Conservation (phyloP, 2,329 filamentous ascomycete species). For the Fusarium mundagurra region DNA sequence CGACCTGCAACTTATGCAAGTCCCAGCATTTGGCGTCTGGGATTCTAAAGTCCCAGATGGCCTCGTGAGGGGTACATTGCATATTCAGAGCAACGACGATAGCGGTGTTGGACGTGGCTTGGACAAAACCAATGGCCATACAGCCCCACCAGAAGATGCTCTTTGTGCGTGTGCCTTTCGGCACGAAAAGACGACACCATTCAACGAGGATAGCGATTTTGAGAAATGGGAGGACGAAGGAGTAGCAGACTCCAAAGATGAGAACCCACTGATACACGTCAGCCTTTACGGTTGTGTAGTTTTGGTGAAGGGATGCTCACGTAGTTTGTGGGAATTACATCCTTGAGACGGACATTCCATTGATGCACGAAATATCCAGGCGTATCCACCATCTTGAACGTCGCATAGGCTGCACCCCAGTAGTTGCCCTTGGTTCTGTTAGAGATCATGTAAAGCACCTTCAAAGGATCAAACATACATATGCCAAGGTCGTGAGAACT, state of each 20-base stretch:
- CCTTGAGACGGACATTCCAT: slow-evolving; percentile 45
- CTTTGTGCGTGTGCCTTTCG: slow-evolving; percentile 24
- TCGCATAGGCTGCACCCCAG: slow-evolving; percentile 36
- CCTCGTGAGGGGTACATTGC: slow-evolving; percentile 7
- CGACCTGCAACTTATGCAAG: not conserved
- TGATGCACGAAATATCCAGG: slow-evolving; percentile 51
- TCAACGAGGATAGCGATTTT: slow-evolving; percentile 55
- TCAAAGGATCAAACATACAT: not conserved
- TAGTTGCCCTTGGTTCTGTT: slow-evolving; percentile 4
- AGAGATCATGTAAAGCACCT: accelerated
- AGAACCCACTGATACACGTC: slow-evolving; percentile 43
- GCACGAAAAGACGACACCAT: slow-evolving; percentile 53
- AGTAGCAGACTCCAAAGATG: slow-evolving; percentile 50
- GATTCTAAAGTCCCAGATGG: slow-evolving; percentile 1
- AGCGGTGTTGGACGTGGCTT: slow-evolving; percentile 32
- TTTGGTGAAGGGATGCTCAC: not conserved
- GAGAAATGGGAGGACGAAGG: slow-evolving; percentile 49
- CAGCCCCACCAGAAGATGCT: slow-evolving; percentile 50
- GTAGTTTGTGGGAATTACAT: slow-evolving; percentile 39
- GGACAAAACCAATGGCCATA: slow-evolving; percentile 43
- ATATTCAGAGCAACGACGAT: slow-evolving; percentile 3
- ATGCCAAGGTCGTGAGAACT: slow-evolving; percentile 6
- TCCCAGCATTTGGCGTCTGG: not conserved
- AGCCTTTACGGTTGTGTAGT: not conserved
- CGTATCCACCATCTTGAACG: slow-evolving; percentile 37